Base-by-base conservation (phyloP, 1,284 basidiomycete genomes). In the Xanthoconium separans region DNA sequence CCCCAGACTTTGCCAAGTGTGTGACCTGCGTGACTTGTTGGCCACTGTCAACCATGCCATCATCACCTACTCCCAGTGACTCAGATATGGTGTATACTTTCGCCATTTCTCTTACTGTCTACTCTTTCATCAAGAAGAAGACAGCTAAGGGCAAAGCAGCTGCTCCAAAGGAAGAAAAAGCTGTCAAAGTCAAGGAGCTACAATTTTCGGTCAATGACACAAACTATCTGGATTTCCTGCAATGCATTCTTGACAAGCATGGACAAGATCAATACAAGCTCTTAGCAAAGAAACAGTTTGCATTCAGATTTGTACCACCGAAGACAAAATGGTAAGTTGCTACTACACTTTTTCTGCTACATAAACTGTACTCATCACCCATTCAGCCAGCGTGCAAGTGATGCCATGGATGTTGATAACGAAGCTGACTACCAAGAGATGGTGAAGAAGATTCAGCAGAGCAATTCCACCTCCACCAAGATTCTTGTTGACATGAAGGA, bases 121-220 rank as follows among this genome's bases (percentile, higher is more conserved):
- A 45, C 31, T 34, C 31, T n/a, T 6, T 50, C 8, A 39, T 50
- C 36, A 50, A 50, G 50, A 51, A 51, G 12, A 51, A 48, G 29
- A 27, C 36, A 31, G 8, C n/a, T 12, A 51, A 40, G 12, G 50
- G 44, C 10, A 51, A 51, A 37, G 24, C 15, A 20, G 22, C 30
- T 27, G 15, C 36, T 47, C 8, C 11, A 13, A 51, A 51, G 30
- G 36, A 51, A 20, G 30, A 40, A 20, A 51, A 44, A 11, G 2
- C 30, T 12, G 30, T 44, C 43, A 44, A 31, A n/a, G 12, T 31
- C 30, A 44, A 44, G 29, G 43, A 44, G 43, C 30, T 44, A 44
- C 9, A 13, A 11, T 31, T 44, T 31, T 8, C 7, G 9, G 3
- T 44, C n/a, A 13, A 33, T 20, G 18, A 44, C 12, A 20, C 6